phyloP scores from a whole-genome alignment of 805 yeast genomes.

The Komagataella mondaviorum region DNA sequence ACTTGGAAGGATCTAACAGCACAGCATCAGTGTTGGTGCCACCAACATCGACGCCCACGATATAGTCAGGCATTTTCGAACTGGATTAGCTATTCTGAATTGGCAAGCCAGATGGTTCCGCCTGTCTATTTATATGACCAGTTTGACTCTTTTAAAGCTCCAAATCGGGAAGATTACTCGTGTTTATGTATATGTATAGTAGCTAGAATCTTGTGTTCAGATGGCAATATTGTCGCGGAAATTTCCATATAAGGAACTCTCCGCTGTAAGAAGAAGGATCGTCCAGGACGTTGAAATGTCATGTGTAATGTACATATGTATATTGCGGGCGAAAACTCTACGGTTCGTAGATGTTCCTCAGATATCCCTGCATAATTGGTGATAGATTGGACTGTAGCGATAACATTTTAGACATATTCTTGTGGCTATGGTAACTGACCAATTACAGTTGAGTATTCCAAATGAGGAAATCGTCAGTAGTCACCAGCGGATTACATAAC shows the following conservation, averaged over 20 bases:
- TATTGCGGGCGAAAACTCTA: background rate
- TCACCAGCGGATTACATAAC: background rate
- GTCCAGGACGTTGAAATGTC: background rate
- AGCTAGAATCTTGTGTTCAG: background rate
- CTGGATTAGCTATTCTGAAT: background rate
- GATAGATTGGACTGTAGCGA: too few species aligned
- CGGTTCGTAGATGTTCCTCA: background rate
- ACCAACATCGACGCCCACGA: slow-evolving; percentile 33
- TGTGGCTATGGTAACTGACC: background rate
- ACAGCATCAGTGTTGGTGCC: slow-evolving; percentile 40
- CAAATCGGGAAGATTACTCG: too few species aligned
- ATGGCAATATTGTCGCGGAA: background rate
- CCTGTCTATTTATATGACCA: too few species aligned
- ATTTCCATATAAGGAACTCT: background rate
- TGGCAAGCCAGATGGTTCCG: too few species aligned
- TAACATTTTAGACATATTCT: too few species aligned
- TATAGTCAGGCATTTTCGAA: background rate
- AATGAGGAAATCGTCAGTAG: background rate
- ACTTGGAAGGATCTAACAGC: slow-evolving; percentile 21
- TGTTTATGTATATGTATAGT: too few species aligned
- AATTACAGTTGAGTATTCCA: background rate
- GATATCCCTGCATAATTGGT: background rate
- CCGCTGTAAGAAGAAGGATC: background rate
- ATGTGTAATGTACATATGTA: background rate
- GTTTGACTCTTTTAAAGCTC: too few species aligned